Conservation (phyloP, 2,329 filamentous ascomycete species). For the Microthyrium microscopicum region DNA sequence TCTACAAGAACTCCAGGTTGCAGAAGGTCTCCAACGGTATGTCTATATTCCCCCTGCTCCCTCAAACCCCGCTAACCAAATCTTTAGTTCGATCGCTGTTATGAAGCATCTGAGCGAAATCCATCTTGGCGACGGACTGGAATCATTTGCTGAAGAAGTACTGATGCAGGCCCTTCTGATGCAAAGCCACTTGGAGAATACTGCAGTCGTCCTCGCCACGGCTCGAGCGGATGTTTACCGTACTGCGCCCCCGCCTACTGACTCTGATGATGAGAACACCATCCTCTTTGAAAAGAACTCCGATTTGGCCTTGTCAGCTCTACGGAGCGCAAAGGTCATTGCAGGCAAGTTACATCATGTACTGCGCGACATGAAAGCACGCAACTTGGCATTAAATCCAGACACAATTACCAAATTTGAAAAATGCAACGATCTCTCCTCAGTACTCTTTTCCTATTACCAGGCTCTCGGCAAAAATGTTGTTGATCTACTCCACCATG, state of each 20-base stretch:
- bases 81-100: constrained; percentile 50
- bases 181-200: constrained; percentile 68
- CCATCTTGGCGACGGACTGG: constrained; percentile 52
- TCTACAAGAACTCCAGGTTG: constrained; percentile 67
- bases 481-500: constrained; percentile 50
- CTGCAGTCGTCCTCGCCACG: constrained; percentile 49
- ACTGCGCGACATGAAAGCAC: constrained; percentile 58
- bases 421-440: constrained; percentile 46
- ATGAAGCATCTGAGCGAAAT: constrained; percentile 76
- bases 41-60: neutral
- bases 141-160: constrained; percentile 61
- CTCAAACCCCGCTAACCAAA: neutral
- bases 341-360: constrained; percentile 62
- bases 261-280: constrained; percentile 39
- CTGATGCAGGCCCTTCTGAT: constrained; percentile 62
- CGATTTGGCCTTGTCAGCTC: constrained; percentile 52
- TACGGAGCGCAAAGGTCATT: constrained; percentile 71
- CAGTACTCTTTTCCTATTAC: constrained; percentile 48
- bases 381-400: constrained; percentile 56
- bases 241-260: constrained; percentile 42
- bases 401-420: constrained; percentile 56
- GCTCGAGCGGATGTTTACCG: constrained; percentile 50
- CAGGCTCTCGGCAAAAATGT: constrained; percentile 51
- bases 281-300: constrained; percentile 58
- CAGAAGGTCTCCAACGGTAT: constrained; percentile 53